phyloP scores from a whole-genome alignment of 1,284 basidiomycete species.

The Ceratobasidium sp. region DNA sequence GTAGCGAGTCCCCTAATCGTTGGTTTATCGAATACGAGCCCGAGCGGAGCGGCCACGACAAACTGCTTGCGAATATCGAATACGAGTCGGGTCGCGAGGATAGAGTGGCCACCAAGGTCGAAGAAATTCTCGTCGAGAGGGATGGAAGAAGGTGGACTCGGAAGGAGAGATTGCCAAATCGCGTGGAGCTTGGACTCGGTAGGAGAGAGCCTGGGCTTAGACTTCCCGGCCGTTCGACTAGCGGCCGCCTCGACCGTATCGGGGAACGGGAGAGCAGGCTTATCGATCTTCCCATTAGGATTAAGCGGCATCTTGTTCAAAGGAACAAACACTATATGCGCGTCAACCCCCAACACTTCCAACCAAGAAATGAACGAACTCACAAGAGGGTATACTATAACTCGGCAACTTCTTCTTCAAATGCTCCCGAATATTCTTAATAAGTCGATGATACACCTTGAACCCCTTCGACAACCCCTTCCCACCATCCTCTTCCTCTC shows the following conservation, averaged over 20 bases:
- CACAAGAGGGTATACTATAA: conserved; percentile 90
- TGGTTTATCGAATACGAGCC: conserved; percentile 93
- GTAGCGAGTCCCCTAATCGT: conserved; percentile 90
- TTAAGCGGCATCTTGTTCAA: conserved; percentile 97
- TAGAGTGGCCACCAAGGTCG: conserved; percentile 98
- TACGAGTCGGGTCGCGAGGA: conserved; percentile 95
- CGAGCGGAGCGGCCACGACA: conserved; percentile 91
- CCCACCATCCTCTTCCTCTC: conserved; percentile 70
- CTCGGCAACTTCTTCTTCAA: conserved; percentile 97
- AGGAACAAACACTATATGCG: conserved; percentile 87
- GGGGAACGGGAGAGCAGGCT: conserved; percentile 98
- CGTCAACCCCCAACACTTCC: conserved; percentile 43
- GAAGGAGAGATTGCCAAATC: conserved; percentile 89
- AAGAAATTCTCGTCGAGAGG: conserved; percentile 97
- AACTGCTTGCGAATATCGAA: conserved; percentile 97
- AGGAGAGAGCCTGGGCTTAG: conserved; percentile 63
- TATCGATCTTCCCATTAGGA: conserved; percentile 99
- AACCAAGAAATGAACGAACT: conserved; percentile 54
- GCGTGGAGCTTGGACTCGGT: conserved; percentile 86
- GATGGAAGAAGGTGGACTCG: conserved; percentile 82
- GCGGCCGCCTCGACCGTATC: conserved; percentile 86
- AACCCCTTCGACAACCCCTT: conserved; percentile 77
- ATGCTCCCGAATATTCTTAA: conserved; percentile 95
- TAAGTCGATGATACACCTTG: conserved; percentile 85
- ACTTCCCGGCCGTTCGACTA: conserved; percentile 55